phyloP scores from a whole-genome alignment of 2,329 filamentous ascomycete species.

The Decorospora gaudefroyi region DNA sequence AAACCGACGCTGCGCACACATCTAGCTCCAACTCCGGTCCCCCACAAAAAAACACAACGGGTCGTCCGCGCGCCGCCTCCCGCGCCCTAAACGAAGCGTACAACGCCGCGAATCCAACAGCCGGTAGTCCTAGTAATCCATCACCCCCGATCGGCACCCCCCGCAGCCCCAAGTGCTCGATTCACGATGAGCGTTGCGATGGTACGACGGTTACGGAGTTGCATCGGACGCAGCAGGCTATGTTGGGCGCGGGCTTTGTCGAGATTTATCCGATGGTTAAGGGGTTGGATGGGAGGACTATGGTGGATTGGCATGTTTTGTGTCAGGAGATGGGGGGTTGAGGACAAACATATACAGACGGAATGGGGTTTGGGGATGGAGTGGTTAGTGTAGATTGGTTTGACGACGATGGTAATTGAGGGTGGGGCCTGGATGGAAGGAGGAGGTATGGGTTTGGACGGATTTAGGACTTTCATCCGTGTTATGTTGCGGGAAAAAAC shows the following conservation, averaged over 20 bases:
- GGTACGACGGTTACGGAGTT: conserved; percentile 14
- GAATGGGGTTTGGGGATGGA: not conserved
- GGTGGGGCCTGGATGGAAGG: too few relatives aligned
- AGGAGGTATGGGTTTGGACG: too few relatives aligned
- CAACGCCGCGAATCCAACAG: conserved; percentile 17
- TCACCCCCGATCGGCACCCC: not conserved
- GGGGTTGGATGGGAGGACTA: conserved; percentile 15
- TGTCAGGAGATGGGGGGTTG: conserved; percentile 23
- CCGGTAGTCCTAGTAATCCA: not conserved
- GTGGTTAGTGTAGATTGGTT: too few relatives aligned
- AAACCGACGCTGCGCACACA: too few relatives aligned
- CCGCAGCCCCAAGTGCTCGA: too few relatives aligned
- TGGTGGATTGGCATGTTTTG: conserved; percentile 35
- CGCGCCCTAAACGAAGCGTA: conserved; percentile 27
- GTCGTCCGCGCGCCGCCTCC: conserved; percentile 22
- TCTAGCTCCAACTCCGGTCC: too few relatives aligned
- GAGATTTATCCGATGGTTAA: conserved; percentile 23
- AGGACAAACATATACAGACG: not conserved
- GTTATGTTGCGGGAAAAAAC: too few relatives aligned
- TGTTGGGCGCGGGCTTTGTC: conserved; percentile 16
- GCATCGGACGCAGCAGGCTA: conserved; percentile 18
- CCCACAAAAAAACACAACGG: too few relatives aligned
- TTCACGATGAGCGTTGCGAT: conserved; percentile 31
- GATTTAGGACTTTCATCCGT: too few relatives aligned
- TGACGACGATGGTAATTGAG: too few relatives aligned